Percentiles rank a stretch among this genome's conserved stretches.
These are phyloP conservation scores for Pseudocercospora pini-densiflorae DNA, from an alignment of 2,329 filamentous ascomycete genomes.

Conservation along the genomic window DNA sequence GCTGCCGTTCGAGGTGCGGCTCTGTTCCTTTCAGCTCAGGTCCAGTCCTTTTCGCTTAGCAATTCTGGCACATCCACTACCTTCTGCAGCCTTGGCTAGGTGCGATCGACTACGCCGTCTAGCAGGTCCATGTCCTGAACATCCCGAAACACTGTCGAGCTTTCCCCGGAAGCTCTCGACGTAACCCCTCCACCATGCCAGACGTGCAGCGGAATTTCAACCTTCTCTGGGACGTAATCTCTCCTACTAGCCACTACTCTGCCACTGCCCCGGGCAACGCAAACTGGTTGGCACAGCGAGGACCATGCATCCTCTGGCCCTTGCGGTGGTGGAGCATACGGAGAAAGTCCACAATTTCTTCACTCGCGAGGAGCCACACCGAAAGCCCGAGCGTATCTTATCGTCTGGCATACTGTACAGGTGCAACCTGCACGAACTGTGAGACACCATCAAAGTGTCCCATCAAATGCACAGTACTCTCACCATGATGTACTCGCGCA, in stretches of 20 bases:
- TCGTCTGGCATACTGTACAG: not conserved
- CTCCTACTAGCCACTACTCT: not conserved
- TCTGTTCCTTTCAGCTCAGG: not conserved
- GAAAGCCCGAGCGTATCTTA: not conserved
- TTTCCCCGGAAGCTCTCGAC: slow-evolving; percentile 16
- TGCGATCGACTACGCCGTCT: not conserved
- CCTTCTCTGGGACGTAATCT: not conserved
- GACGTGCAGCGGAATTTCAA: not conserved
- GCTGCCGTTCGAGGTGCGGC: not conserved
- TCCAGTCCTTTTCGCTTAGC: not conserved
- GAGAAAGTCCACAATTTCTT: not conserved
- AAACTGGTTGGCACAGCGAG: slow-evolving; percentile 1
- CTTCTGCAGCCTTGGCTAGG: not conserved
- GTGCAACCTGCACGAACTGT: not conserved
- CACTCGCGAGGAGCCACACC: slow-evolving; percentile 4
- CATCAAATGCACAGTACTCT: not conserved
- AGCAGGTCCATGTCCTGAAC: not conserved
- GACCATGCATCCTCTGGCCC: not conserved
- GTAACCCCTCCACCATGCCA: slow-evolving; percentile 2
- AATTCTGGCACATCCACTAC: not conserved
- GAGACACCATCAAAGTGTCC: not conserved
- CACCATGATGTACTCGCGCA: slow-evolving; percentile 10
- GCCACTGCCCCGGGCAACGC: not conserved
- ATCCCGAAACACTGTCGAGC: slow-evolving; percentile 17
- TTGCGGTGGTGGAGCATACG: not conserved